Evolutionary conservation across 805 yeast genomes (phyloP), one percentile per base, ranked within the genome.

Genomic region (Candida odintsovae): DNA sequence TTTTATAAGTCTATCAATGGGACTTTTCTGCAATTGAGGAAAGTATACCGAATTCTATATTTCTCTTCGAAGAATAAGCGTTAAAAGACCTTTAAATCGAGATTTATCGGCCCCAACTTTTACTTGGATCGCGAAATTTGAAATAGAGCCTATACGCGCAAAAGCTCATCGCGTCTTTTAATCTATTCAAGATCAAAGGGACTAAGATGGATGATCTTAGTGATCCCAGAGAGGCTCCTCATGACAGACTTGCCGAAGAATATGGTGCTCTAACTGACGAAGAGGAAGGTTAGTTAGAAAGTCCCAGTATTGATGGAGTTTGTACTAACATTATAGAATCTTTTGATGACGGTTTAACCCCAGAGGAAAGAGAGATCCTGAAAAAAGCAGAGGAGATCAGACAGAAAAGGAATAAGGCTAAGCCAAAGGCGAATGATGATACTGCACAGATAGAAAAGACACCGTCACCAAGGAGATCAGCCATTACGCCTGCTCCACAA

Each of bases 181-280:
- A 9, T 25, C 28, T 25, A 3, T 25, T 11, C 10, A 25, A 12
- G 33, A 28, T 12, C 33, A 11, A 6, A 28, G 12, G 11, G 18
- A 23, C 7, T n/a, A n/a, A n/a, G n/a, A 49, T 49, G 52, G 54
- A 51, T 21, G 52, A 51, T 28, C 41, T 47, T 11, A 31, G 50
- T 15, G 54, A 51, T 38, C 54, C 54, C 2, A 37, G 54, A 28
- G 52, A 45, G 21, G 13, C 43, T 5, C 20, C 22, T 0, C 9
- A 16, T 8, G 49, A 45, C 18, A n/a, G 20, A 8, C 46, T 33
- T 13, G 45, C 41, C 16, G 38, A 35, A 6, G 45, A 43, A 1
- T 50, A 47, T 15, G 53, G 50, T 25, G 47, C 45, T 5, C 28
- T 49, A 15, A 49, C 54, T 2, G 54, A 51, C 25, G 51, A 51